Base-by-base conservation (phyloP, 176 grass and related monocot genomes). In the Lolium perenne region DNA sequence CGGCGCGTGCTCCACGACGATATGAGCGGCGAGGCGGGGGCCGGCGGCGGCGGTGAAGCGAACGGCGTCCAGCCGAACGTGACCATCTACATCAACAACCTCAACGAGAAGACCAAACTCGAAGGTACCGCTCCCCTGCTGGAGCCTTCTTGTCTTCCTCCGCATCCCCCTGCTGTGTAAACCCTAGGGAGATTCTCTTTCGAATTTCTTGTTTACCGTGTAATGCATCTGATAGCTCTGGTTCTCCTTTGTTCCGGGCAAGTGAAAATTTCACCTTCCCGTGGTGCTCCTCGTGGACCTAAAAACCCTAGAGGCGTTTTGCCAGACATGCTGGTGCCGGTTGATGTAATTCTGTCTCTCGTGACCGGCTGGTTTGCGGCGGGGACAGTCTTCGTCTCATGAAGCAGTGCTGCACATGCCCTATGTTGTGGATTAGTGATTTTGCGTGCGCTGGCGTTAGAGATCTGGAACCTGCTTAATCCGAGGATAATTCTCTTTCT, bases 1-100 rank as follows among this genome's bases (percentile, higher is more conserved):
- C 59, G 83, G 89, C 74, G 59, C 57, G 17, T n/a, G 60, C 51
- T 20, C 57, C 32, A 83, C 23, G 82, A 80, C 51, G 78, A 89
- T 71, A 99, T 99, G 97, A 86, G 90, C 90, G 88, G 77, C 73
- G 97, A 91, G 85, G 41, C 20, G 80, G 78, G 20, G 74, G 71
- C 20, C 3, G 78, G 51, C 47, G 84, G 63, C 67, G 89, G 84
- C 29, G 89, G 81, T 67, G 97, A 90, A 11, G 78, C 82, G 38
- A 86, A 81, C 23, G 91, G 88, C 60, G 3, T 76, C 40, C 58
- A 77, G 38, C 41, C 94, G 40, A 99, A 96, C 84, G 90, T 90
- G 69, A 99, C 97, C 25, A 94, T 99, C 82, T 99, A 99, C 87
- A 99, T 99, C 90, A 99, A 99, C 85, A 99, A 99, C 60, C 87